Percentiles rank a stretch among this genome's conserved stretches.
phyloP scores from a whole-genome alignment of 345 rosid genomes.

The Trapa bicornis region DNA sequence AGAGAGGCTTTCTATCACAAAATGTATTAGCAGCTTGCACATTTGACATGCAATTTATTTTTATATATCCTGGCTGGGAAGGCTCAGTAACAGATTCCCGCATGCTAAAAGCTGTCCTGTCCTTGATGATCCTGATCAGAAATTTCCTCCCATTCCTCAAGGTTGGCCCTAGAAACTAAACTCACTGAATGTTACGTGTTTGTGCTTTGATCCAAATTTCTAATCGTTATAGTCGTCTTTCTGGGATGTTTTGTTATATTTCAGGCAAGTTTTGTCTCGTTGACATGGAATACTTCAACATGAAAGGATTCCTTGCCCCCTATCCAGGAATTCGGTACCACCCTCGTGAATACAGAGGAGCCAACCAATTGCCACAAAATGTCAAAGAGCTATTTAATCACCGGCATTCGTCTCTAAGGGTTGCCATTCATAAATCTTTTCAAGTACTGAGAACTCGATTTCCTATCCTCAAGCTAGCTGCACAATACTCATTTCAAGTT shows the following conservation, averaged over 20 bases:
- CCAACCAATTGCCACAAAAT: slow-evolving; percentile 48
- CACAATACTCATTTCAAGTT: slow-evolving; percentile 55
- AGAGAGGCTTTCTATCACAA: slow-evolving; percentile 50
- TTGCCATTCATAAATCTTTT: slow-evolving; percentile 37
- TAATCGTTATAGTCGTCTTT: not conserved
- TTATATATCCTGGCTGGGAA: slow-evolving; percentile 78
- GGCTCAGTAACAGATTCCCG: slow-evolving; percentile 67
- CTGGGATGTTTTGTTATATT: not conserved
- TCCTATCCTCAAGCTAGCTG: slow-evolving; percentile 62
- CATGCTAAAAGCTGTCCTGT: slow-evolving; percentile 67
- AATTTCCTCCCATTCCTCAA: slow-evolving; percentile 59
- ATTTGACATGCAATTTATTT: slow-evolving; percentile 61
- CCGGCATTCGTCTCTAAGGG: slow-evolving; percentile 47
- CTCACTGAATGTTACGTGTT: not conserved
- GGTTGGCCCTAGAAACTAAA: slow-evolving; percentile 20
- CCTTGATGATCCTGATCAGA: slow-evolving; percentile 64
- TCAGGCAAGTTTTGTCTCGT: slow-evolving; percentile 71
- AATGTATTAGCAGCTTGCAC: slow-evolving; percentile 77
- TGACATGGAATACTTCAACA: slow-evolving; percentile 45
- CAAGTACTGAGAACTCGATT: slow-evolving; percentile 50
- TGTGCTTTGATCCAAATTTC: not conserved
- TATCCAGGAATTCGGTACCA: slow-evolving; percentile 46
- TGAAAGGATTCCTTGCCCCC: slow-evolving; percentile 65
- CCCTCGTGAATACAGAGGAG: slow-evolving; percentile 50
- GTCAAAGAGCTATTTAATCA: slow-evolving; percentile 62